phyloP scores from a whole-genome alignment of 805 yeast genomes.

The Myxozyma neotropica region DNA sequence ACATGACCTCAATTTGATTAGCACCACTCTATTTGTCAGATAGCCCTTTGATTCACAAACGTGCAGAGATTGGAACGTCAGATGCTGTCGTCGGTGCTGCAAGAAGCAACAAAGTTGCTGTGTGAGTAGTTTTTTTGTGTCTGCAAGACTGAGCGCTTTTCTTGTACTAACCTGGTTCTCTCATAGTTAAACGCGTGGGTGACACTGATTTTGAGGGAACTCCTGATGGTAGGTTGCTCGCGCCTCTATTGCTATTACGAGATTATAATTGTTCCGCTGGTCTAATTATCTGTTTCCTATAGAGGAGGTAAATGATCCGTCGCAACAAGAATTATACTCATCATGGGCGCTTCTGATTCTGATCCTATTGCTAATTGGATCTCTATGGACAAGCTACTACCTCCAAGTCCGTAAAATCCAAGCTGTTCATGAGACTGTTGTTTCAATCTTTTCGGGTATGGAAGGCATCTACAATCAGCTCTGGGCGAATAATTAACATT shows the following conservation, averaged over 20 bases:
- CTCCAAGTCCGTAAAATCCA: conserved; percentile 87
- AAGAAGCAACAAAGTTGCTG: neutral
- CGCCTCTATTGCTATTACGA: neutral
- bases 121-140: neutral
- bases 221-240: conserved; percentile 1
- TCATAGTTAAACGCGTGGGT: conserved; percentile 8
- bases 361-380: conserved; percentile 74
- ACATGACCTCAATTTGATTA: no score
- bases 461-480: no score
- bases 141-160: no score
- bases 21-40: no score
- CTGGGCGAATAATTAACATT: no score
- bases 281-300: neutral
- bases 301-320: conserved; percentile 58
- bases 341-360: conserved; percentile 96
- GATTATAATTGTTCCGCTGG: neutral
- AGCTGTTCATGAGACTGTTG: conserved; percentile 94
- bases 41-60: no score
- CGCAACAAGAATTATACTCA: conserved; percentile 90
- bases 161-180: neutral
- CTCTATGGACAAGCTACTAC: conserved; percentile 93
- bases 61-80: no score
- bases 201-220: conserved; percentile 19
- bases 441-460: conserved; percentile 90
- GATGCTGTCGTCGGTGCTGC: conserved; percentile 6